Percentiles rank a stretch among this genome's conserved stretches.
These are phyloP conservation scores for Geotrichum bryndzae DNA, from an alignment of 1,139 yeast species.

Conservation along the genomic window DNA sequence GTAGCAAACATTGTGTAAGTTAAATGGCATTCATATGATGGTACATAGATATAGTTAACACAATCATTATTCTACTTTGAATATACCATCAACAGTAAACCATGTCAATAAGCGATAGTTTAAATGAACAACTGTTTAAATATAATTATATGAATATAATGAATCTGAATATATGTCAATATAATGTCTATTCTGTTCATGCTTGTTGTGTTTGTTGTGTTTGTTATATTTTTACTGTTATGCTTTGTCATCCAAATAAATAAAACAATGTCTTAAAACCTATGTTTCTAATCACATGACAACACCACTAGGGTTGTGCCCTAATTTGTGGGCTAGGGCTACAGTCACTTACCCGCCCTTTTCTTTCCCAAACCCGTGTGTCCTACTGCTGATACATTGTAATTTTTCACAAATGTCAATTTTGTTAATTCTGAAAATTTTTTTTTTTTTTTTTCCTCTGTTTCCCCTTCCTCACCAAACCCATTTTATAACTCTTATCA, in stretches of 20 bases:
- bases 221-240: no score
- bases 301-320: slow-evolving; percentile 4
- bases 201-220: no score
- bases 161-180: no score
- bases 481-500: slow-evolving; percentile 6
- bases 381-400: not conserved
- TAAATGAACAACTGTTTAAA: no score
- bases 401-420: not conserved
- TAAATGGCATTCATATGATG: no score
- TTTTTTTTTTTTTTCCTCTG: not conserved
- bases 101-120: no score
- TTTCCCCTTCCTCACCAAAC: slow-evolving; percentile 1
- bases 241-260: not conserved
- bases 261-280: not conserved
- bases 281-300: not conserved
- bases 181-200: no score
- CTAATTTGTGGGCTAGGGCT: slow-evolving; percentile 6
- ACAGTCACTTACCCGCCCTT: not conserved
- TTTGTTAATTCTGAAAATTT: not conserved
- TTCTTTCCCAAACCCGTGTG: not conserved
- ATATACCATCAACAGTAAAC: no score
- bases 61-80: no score
- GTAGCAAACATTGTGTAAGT: no score
- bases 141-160: no score
- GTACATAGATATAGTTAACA: no score